These are phyloP conservation scores for Dictyostelium capitatum DNA, from an alignment of 78 protist genomes.

Conservation along the genomic window DNA sequence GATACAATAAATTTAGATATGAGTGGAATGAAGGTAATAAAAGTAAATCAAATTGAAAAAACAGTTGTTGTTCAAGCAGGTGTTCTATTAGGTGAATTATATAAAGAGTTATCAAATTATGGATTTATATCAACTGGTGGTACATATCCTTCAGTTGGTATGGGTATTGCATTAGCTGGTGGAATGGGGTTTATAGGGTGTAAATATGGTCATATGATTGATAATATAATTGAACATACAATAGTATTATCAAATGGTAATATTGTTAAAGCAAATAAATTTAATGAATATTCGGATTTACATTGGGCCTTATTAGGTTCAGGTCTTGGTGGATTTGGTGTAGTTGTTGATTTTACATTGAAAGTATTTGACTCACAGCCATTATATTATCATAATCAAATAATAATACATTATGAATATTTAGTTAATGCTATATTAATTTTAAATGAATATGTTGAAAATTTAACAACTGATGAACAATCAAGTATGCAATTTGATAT, in stretches of 20 bases:
- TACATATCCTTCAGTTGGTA: slow-evolving; percentile 9
- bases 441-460: no score
- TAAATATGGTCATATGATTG: slow-evolving; percentile 1
- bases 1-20: slow-evolving; percentile 24
- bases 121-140: slow-evolving; percentile 14
- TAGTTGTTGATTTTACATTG: not conserved
- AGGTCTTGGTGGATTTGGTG: slow-evolving; percentile 5
- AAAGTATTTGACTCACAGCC: not conserved
- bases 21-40: not conserved
- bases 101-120: not conserved
- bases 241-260: not conserved
- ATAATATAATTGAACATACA: not conserved
- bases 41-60: not conserved
- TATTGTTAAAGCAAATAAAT: not conserved
- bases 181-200: not conserved
- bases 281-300: not conserved
- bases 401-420: no score
- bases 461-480: no score
- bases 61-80: slow-evolving; percentile 2
- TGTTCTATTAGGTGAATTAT: not conserved
- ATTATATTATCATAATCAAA: not conserved
- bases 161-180: slow-evolving; percentile 12
- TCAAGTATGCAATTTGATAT: no score
- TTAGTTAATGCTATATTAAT: no score
- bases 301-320: not conserved